phyloP scores from a whole-genome alignment of 2,329 filamentous ascomycete species.

The Fusarium sp. region DNA sequence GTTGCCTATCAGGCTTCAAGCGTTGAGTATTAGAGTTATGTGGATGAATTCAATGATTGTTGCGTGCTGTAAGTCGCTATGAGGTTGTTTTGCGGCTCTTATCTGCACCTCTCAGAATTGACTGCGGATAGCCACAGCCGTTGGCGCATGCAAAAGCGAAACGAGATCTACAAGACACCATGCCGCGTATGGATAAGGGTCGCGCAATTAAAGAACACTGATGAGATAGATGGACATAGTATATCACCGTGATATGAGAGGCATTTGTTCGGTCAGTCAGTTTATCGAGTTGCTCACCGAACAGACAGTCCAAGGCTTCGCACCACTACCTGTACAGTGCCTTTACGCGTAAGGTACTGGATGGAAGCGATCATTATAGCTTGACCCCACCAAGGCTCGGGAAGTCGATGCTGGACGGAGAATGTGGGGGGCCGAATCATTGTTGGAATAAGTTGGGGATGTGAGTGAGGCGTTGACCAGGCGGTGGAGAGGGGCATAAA shows the following conservation, averaged over 20 bases:
- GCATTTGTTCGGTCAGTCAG: conserved; percentile 19
- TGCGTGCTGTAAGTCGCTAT: conserved; percentile 12
- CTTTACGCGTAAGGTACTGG: conserved; percentile 33
- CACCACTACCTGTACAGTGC: conserved; percentile 7
- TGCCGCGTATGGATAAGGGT: conserved; percentile 37
- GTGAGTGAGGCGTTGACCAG: conserved; percentile 29
- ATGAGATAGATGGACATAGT: conserved; percentile 15
- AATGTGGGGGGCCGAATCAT: conserved; percentile 43
- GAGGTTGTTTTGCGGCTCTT: conserved; percentile 39
- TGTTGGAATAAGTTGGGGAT: conserved; percentile 43
- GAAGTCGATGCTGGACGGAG: conserved; percentile 43
- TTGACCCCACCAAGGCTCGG: conserved; percentile 38
- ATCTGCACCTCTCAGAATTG: conserved; percentile 22
- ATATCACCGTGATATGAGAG: conserved; percentile 16
- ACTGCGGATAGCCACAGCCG: conserved; percentile 32
- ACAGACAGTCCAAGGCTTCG: conserved; percentile 20
- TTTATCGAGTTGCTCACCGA: conserved; percentile 28
- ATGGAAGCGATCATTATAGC: conserved; percentile 25
- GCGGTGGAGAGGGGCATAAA: conserved; percentile 45
- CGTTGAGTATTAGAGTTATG: conserved; percentile 30
- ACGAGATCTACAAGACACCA: conserved; percentile 36
- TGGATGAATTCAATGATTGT: conserved; percentile 10
- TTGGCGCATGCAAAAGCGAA: conserved; percentile 39
- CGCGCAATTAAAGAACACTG: conserved; percentile 6
- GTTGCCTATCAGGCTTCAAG: conserved; percentile 14